Conservation (phyloP, 805 yeast genomes). For the Lipomyces chichibuensis region DNA sequence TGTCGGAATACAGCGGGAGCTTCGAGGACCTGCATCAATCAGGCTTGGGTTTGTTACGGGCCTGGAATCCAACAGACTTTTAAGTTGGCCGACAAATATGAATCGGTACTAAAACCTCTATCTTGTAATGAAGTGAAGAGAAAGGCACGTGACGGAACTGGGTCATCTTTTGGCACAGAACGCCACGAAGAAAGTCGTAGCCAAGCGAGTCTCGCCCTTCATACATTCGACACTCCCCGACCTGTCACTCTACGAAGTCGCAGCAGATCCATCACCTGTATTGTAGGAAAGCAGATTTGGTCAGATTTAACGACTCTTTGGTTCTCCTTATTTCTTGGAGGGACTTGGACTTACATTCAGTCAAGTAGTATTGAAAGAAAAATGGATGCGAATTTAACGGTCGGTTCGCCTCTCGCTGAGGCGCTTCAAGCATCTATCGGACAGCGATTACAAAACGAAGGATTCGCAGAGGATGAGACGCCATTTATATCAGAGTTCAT, state of each 20-base stretch:
- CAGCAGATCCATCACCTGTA: neutral
- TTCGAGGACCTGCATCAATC: too few relatives aligned
- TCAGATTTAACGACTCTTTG: neutral
- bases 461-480: slow-evolving; percentile 39
- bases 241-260: neutral
- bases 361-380: neutral
- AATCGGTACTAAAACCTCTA: too few relatives aligned
- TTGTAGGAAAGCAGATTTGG: neutral
- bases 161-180: neutral
- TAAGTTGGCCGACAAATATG: too few relatives aligned
- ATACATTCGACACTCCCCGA: too few relatives aligned
- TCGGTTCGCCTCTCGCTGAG: slow-evolving; percentile 33
- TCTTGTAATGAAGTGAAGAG: too few relatives aligned
- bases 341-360: neutral
- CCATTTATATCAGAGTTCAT: slow-evolving; percentile 40
- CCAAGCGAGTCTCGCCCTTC: neutral
- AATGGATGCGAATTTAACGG: slow-evolving; percentile 9
- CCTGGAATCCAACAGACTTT: too few relatives aligned
- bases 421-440: slow-evolving; percentile 33
- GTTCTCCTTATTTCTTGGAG: neutral
- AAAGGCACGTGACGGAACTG: neutral
- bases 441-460: slow-evolving; percentile 33
- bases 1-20: too few relatives aligned
- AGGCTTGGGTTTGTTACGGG: too few relatives aligned
- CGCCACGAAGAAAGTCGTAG: neutral